phyloP scores from a whole-genome alignment of 2,329 filamentous ascomycete species.

The Fusarium sp. region DNA sequence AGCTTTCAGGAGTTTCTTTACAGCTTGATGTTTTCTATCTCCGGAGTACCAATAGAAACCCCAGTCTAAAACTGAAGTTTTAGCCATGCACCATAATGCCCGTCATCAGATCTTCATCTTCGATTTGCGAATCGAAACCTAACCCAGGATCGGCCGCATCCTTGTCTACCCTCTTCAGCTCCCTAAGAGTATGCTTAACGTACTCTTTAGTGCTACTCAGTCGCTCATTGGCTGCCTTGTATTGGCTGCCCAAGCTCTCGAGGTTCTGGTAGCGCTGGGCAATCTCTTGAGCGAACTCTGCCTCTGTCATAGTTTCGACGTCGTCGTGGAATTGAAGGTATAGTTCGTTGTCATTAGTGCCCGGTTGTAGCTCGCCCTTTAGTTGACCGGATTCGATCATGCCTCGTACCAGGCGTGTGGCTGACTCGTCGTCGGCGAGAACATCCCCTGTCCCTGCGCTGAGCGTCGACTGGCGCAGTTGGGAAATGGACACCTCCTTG shows the following conservation, averaged over 20 bases:
- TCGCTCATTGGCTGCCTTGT: conserved; percentile 66
- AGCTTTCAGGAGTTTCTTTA: conserved; percentile 12
- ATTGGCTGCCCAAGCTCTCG: conserved; percentile 60
- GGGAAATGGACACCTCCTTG: conserved; percentile 66
- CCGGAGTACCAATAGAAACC: no score
- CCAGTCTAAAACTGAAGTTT: no score
- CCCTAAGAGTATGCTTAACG: conserved; percentile 60
- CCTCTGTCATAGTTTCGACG: conserved; percentile 61
- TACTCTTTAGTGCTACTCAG: conserved; percentile 69
- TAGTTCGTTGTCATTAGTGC: conserved; percentile 56
- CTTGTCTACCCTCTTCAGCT: conserved; percentile 62
- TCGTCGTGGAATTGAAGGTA: conserved; percentile 66
- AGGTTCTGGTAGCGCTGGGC: conserved; percentile 58
- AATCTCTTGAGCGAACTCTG: conserved; percentile 63
- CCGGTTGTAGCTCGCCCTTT: conserved; percentile 63
- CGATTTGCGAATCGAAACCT: conserved; percentile 62
- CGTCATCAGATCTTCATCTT: conserved; percentile 73
- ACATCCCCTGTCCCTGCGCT: conserved; percentile 65
- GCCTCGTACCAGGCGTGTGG: conserved; percentile 61
- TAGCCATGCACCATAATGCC: conserved; percentile 52
- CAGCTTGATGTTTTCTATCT: no score
- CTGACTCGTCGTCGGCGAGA: conserved; percentile 58
- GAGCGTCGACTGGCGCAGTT: conserved; percentile 64
- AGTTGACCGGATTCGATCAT: conserved; percentile 70
- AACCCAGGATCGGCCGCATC: conserved; percentile 53